phyloP scores from a whole-genome alignment of 179 eudicot species.

The Beta corolliflora region DNA sequence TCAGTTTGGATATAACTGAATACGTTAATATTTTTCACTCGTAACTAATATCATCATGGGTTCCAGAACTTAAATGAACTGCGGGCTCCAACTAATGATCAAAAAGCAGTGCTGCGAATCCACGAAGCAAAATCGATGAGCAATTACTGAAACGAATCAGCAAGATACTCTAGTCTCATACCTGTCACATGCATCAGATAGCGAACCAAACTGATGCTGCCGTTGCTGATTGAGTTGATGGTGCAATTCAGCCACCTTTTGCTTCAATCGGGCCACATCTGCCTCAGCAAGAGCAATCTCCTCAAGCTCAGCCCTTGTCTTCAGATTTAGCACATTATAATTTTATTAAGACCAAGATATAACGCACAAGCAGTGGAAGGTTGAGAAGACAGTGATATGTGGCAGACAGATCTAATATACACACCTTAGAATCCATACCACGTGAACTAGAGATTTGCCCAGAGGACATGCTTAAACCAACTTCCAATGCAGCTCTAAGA shows the following conservation, averaged over 20 bases:
- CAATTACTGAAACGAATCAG: not conserved
- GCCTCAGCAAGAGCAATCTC: conserved; percentile 99
- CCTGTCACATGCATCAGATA: conserved; percentile 68
- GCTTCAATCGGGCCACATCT: conserved; percentile 95
- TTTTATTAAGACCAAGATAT: not conserved
- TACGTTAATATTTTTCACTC: not conserved
- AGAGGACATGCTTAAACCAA: conserved; percentile 97
- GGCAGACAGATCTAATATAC: conserved; percentile 15
- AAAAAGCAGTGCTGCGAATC: not conserved
- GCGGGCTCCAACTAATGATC: not conserved
- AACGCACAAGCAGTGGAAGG: not conserved
- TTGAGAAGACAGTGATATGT: not conserved
- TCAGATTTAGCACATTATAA: conserved; percentile 32
- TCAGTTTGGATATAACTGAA: not conserved
- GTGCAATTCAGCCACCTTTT: conserved; percentile 95
- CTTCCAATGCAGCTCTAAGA: conserved; percentile 94
- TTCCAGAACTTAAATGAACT: not conserved
- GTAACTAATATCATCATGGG: not conserved
- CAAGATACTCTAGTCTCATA: conserved; percentile 25
- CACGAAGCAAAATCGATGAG: not conserved
- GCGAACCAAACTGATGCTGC: conserved; percentile 82
- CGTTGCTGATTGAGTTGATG: conserved; percentile 97
- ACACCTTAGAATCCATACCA: conserved; percentile 95
- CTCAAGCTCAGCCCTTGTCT: conserved; percentile 99
- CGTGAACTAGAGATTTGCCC: conserved; percentile 79